These are phyloP conservation scores for Gossypium raimondii DNA, from an alignment of 345 rosid species.

Conservation along the genomic window DNA sequence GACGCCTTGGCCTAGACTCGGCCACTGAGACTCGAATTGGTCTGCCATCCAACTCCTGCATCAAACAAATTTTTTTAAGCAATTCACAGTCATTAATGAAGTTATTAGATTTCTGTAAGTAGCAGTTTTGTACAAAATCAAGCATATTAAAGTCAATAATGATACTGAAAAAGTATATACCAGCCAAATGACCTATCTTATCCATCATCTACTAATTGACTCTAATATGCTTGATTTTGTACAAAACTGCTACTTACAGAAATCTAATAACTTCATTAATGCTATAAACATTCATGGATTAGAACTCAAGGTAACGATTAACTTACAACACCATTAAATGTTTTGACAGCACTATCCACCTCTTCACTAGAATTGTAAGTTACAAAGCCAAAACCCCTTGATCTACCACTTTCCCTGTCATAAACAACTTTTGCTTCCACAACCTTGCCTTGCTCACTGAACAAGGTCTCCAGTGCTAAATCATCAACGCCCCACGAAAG, in stretches of 20 bases:
- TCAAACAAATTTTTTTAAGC: constrained; percentile 12
- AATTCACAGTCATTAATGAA: not conserved
- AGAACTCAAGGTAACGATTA: not conserved
- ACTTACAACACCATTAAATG: constrained; percentile 84
- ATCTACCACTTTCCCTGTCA: constrained; percentile 90
- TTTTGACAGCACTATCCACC: constrained; percentile 61
- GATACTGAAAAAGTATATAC: not conserved
- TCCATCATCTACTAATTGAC: not conserved
- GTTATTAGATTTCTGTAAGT: not conserved
- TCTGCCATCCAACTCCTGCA: constrained; percentile 88
- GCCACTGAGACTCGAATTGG: constrained; percentile 80
- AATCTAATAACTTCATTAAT: too few relatives aligned
- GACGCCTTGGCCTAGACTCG: constrained; percentile 79
- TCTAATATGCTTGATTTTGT: too few relatives aligned
- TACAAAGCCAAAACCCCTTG: constrained; percentile 96
- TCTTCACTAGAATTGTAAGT: constrained; percentile 75
- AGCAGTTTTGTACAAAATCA: constrained; percentile 2
- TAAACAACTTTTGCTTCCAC: constrained; percentile 88
- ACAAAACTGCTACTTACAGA: too few relatives aligned
- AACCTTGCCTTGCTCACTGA: constrained; percentile 83
- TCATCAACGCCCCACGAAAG: constrained; percentile 96
- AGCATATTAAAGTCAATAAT: not conserved
- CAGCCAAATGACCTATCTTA: not conserved
- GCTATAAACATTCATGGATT: not conserved
- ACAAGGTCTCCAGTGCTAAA: constrained; percentile 71